Conservation (phyloP, 2,329 filamentous ascomycete species). For the Tolypocladium endophyticum region DNA sequence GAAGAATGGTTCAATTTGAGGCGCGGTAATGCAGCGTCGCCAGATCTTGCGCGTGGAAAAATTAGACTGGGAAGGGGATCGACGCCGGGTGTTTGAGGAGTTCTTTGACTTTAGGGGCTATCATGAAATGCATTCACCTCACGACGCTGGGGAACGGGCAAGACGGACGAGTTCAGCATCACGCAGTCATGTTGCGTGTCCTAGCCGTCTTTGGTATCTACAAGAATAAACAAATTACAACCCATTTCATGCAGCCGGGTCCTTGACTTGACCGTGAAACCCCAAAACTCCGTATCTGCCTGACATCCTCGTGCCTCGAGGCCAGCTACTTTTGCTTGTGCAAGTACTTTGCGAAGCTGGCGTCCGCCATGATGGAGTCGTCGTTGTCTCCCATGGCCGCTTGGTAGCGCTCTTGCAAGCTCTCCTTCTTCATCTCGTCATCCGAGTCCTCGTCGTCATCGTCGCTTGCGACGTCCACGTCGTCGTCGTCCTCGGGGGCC, state of each 20-base stretch:
- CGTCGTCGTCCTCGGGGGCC: constrained; percentile 35
- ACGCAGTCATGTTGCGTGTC: neutral
- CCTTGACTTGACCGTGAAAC: neutral
- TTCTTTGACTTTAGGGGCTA: neutral
- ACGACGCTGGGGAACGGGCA: neutral
- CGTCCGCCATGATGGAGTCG: constrained; percentile 39
- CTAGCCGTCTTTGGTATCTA: neutral
- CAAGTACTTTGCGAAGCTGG: constrained; percentile 53
- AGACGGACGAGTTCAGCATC: neutral
- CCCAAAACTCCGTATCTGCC: neutral
- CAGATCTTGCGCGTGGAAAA: neutral
- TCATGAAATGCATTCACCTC: neutral
- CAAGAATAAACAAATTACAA: neutral
- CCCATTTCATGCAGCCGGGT: neutral
- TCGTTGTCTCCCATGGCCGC: constrained; percentile 56
- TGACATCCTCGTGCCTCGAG: neutral
- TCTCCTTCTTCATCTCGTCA: constrained; percentile 50
- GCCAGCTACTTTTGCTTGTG: constrained; percentile 28
- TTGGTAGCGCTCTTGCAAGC: constrained; percentile 66
- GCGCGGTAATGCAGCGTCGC: constrained; percentile 48
- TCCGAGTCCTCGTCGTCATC: constrained; percentile 49
- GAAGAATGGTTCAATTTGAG: constrained; percentile 96
- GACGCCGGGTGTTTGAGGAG: neutral
- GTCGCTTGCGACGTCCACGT: constrained; percentile 46
- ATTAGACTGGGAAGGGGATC: neutral